These are phyloP conservation scores for Verticillium klebahnii DNA, from an alignment of 2,329 filamentous ascomycete species.

Conservation along the genomic window DNA sequence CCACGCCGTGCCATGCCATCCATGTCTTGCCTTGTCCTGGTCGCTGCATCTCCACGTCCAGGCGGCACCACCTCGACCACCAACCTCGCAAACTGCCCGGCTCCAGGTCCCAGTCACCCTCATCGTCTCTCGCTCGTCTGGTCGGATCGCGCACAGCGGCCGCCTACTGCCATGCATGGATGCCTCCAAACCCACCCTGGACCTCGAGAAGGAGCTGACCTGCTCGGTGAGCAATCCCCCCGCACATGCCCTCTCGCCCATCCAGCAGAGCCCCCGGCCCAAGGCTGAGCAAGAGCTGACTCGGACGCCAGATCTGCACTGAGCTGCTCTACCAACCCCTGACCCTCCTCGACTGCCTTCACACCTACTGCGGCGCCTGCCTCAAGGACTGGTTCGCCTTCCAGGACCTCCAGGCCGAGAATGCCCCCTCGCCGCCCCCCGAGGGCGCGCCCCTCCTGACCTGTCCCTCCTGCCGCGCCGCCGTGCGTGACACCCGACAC, in stretches of 20 bases:
- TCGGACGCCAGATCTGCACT: slow-evolving; percentile 76
- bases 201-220: slow-evolving; percentile 89
- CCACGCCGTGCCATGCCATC: too few species aligned
- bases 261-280: too few species aligned
- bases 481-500: slow-evolving; percentile 79
- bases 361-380: slow-evolving; percentile 94
- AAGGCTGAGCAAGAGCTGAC: not conserved
- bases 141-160: slow-evolving; percentile 9
- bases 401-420: slow-evolving; percentile 60
- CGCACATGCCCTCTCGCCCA: not conserved
- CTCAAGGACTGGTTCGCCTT: slow-evolving; percentile 93
- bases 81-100: not conserved
- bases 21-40: too few species aligned
- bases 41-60: too few species aligned
- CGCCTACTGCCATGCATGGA: slow-evolving; percentile 34
- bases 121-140: not conserved
- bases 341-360: slow-evolving; percentile 86
- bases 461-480: slow-evolving; percentile 86
- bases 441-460: slow-evolving; percentile 60
- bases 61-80: not conserved
- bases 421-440: slow-evolving; percentile 42
- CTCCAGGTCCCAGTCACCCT: not conserved
- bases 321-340: slow-evolving; percentile 89
- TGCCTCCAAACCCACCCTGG: slow-evolving; percentile 48
- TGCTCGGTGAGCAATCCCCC: slow-evolving; percentile 69